phyloP scores from a whole-genome alignment of 345 rosid species.

The Brassica cretica region DNA sequence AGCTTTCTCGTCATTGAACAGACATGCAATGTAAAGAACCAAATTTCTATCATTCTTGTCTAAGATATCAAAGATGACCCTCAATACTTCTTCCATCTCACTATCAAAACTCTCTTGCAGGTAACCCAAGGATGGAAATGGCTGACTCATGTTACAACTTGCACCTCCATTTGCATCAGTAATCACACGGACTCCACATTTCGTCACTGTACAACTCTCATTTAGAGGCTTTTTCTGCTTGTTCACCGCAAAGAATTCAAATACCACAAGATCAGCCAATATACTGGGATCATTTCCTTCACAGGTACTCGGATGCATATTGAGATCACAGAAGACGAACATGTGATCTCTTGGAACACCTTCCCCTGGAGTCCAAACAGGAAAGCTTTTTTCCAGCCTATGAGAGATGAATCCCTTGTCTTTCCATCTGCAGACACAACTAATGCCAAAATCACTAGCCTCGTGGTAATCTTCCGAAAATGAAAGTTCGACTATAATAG shows the following conservation, averaged over 20 bases:
- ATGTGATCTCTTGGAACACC: neutral
- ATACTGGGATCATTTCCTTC: neutral
- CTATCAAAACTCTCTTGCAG: neutral
- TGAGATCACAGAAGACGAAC: constrained; percentile 19
- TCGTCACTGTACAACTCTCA: constrained; percentile 7
- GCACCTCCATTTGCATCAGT: neutral
- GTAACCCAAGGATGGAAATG: neutral
- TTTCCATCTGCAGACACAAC: constrained; percentile 14
- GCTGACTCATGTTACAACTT: neutral
- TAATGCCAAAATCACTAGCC: neutral
- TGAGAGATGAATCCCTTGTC: neutral
- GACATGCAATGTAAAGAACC: constrained; percentile 2
- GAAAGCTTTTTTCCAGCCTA: neutral
- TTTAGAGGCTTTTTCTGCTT: neutral
- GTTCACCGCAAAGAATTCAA: neutral
- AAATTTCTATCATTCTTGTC: neutral
- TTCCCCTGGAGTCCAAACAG: neutral
- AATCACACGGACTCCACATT: constrained; percentile 2
- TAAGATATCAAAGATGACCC: neutral
- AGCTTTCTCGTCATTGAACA: constrained; percentile 9
- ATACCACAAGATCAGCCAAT: constrained; percentile 8
- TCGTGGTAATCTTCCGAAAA: neutral
- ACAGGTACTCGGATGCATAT: neutral
- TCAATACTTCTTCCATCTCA: neutral
- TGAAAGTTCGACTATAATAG: neutral